Conservation (phyloP, 495 filamentous ascomycete species). For the Pyronema omphalodes region DNA sequence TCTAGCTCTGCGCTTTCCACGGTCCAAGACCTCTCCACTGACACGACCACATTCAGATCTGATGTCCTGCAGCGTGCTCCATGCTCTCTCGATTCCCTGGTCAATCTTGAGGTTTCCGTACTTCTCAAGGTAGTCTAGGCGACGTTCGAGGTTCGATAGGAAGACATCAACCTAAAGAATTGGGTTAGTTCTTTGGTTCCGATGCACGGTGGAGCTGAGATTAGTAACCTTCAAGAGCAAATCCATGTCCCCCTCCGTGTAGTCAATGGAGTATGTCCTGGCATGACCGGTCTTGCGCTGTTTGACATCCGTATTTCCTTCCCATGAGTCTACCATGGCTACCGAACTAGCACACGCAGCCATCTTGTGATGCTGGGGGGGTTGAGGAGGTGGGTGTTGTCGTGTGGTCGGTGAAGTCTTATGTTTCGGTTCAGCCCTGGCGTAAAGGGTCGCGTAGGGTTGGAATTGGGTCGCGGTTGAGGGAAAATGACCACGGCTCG, state of each 20-base stretch:
- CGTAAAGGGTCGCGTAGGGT: too few species aligned
- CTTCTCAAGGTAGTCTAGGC: constrained; percentile 72
- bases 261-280: constrained; percentile 19
- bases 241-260: constrained; percentile 18
- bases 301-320: not conserved
- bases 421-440: too few species aligned
- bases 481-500: too few species aligned
- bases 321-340: not conserved
- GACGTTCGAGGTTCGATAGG: constrained; percentile 66
- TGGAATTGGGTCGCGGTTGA: too few species aligned
- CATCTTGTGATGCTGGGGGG: not conserved
- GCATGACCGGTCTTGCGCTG: constrained; percentile 8
- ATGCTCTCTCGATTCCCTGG: constrained; percentile 59
- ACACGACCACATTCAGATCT: constrained; percentile 71
- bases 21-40: constrained; percentile 79
- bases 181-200: not conserved
- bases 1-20: constrained; percentile 63
- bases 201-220: not conserved
- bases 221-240: constrained; percentile 17
- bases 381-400: too few species aligned
- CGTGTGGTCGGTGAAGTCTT: too few species aligned
- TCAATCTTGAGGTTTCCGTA: constrained; percentile 75
- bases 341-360: not conserved
- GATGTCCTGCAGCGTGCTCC: constrained; percentile 70
- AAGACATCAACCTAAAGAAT: constrained; percentile 61